Evolutionary conservation across 148 eudicot genomes (phyloP).

Genomic region (Rhododendron griersonianum): DNA sequence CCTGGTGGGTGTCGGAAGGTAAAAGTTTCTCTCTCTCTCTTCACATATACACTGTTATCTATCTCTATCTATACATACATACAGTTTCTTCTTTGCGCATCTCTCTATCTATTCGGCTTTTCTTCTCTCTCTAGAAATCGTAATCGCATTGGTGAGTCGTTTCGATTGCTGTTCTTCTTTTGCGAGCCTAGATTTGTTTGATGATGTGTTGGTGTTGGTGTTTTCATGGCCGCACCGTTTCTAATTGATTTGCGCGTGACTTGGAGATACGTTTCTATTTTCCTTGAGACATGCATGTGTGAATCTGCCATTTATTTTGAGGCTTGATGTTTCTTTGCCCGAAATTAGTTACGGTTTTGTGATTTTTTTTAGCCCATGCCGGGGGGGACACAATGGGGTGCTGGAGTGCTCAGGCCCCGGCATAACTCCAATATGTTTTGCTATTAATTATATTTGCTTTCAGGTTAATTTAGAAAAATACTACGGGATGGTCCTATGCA

Average conservation of each 20-base stretch:
- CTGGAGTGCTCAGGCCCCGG: neutral
- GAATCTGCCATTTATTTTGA: neutral
- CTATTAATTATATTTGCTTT: too few species aligned
- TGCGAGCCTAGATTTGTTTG: neutral
- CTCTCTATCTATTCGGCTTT: neutral
- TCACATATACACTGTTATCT: neutral
- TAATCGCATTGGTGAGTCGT: neutral
- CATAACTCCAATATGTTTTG: neutral
- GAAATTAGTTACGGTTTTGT: too few species aligned
- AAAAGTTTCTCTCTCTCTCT: neutral
- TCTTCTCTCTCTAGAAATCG: neutral
- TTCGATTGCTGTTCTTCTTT: neutral
- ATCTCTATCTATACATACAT: neutral
- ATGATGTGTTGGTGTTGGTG: neutral
- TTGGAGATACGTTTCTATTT: neutral
- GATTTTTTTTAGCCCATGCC: neutral
- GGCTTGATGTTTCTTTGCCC: neutral
- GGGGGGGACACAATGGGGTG: too few species aligned
- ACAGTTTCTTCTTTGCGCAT: neutral
- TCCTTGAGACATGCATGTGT: neutral
- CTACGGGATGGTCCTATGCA: too few species aligned
- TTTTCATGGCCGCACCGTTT: neutral
- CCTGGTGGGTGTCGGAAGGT: constrained; percentile 2
- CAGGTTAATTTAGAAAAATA: too few species aligned
- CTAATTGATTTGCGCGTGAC: neutral